Base-by-base conservation (phyloP, 1,139 yeast species). In the Eremothecium coryli region DNA sequence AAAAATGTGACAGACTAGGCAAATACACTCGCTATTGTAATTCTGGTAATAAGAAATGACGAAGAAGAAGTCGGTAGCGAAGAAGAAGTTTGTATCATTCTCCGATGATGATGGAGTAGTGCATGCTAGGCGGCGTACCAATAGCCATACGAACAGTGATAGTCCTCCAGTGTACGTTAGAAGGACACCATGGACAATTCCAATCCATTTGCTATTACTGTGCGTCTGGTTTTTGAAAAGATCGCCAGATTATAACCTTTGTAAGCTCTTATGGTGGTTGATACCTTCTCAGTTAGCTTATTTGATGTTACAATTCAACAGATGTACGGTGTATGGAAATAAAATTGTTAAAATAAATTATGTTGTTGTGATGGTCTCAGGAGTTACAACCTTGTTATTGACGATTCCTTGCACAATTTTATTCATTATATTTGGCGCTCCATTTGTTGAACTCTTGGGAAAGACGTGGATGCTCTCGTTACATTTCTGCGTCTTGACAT, bases 371-470 rank as follows among this genome's bases (percentile, higher is more conserved):
- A 40, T 68, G 1, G 49, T 68, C 13, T 56, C 73, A 3, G 41
- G 68, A 2, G 49, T 40, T 22, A 52, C 52, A 9, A 28, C 72
- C 2, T 42, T 71, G 4, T 52, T 70, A 10, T 60, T 75, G 30
- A 61, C 82, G 2, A 39, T 71, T 2, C 76, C 80, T 3, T 55
- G 80, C 1, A 72, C 71, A 47, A 46, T 66, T 1, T 52, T 71
- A 1, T 54, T 80, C 34, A 62, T 86, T 3, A 50, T 86, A n/a
- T 74, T 84, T 51, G 98, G 98, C 5, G 95, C 96, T 0, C 96
- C 97, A 15, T 64, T 82, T 27, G 64, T 75, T 2, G 63, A 72
- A 1, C 66, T 68, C 32, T 48, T 71, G 16, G 43, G 48, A n/a
- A 79, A 77, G 48, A 84, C 95, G 0, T 66, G 70, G 42, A 56